These are phyloP conservation scores for Sodiomyces alkalinus DNA, from an alignment of 2,329 filamentous ascomycete species.

Conservation along the genomic window DNA sequence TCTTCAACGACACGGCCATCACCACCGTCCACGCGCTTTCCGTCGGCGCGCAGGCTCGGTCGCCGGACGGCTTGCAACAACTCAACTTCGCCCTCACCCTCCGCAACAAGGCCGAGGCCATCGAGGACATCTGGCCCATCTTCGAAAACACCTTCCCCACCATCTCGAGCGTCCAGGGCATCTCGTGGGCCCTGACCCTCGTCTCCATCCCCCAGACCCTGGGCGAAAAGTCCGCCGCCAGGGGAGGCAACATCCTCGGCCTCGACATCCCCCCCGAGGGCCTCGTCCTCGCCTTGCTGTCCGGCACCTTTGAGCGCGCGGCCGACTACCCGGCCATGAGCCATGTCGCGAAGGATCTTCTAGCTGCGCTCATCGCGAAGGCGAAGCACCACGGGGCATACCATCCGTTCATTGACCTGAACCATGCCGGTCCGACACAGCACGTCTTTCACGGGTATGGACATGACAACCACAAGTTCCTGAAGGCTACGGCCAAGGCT, in stretches of 20 bases:
- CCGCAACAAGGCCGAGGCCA: neutral
- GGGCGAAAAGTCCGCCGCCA: neutral
- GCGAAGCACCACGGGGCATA: too few species aligned
- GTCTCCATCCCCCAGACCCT: neutral
- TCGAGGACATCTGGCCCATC: neutral
- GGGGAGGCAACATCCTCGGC: neutral
- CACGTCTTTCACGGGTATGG: too few species aligned
- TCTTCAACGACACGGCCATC: neutral
- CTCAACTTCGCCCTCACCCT: neutral
- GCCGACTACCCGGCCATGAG: too few species aligned
- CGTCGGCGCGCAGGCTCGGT: neutral
- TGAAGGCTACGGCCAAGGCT: too few species aligned
- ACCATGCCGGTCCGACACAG: too few species aligned
- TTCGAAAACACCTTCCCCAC: neutral
- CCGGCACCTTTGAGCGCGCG: neutral
- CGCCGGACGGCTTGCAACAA: neutral
- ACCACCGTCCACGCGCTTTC: neutral
- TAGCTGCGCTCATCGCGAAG: too few species aligned
- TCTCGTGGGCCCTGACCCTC: neutral
- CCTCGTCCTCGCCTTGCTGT: constrained; percentile 1
- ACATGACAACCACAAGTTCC: too few species aligned
- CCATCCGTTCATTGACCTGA: too few species aligned
- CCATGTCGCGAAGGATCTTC: too few species aligned
- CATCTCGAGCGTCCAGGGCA: neutral
- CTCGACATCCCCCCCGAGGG: constrained; percentile 1